phyloP scores from a whole-genome alignment of 129 eudicot genomes.

The Saposhnikovia divaricata region DNA sequence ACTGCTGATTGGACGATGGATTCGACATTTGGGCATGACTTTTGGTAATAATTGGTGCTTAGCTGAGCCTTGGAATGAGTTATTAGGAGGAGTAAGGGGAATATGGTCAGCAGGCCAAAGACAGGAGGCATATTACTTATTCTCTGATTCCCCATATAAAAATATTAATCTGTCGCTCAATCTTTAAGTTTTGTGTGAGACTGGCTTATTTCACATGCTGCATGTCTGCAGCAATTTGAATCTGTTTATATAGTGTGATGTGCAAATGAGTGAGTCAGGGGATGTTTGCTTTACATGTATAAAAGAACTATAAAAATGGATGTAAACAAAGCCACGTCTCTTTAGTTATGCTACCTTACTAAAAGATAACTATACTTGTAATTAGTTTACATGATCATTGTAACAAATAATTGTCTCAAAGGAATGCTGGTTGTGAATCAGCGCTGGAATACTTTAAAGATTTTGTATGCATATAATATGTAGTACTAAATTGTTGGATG shows the following conservation, averaged over 20 bases:
- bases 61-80: conserved; percentile 42
- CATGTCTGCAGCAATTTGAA: background rate
- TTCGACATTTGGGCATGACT: conserved; percentile 69
- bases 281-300: background rate
- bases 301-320: background rate
- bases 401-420: background rate
- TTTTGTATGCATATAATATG: background rate
- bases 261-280: background rate
- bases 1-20: conserved; percentile 60
- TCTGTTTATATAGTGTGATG: background rate
- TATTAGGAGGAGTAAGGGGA: conserved; percentile 19
- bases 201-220: conserved; percentile 1
- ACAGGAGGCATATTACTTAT: conserved; percentile 6
- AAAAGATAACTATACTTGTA: background rate
- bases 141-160: background rate
- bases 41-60: conserved; percentile 51
- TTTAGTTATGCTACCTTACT: background rate
- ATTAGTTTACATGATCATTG: background rate
- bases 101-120: background rate
- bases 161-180: background rate
- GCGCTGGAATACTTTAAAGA: background rate
- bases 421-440: background rate
- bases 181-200: background rate
- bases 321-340: background rate
- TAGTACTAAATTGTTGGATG: background rate